Base-by-base conservation (phyloP, 2,329 filamentous ascomycete genomes). In the Epichloe typhina region DNA sequence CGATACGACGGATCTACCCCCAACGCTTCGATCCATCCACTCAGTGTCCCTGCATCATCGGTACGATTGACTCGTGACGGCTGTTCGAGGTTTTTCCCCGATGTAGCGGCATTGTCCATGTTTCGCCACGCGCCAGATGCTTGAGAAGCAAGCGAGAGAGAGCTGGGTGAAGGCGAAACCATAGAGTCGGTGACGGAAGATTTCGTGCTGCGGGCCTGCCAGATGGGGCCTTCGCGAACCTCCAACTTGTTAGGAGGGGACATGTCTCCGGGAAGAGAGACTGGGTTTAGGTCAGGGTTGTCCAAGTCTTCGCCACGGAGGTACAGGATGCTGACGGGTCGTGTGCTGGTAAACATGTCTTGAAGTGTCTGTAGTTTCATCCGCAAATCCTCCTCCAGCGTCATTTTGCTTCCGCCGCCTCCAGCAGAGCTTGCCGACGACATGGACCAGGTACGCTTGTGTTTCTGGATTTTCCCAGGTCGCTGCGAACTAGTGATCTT, bases 391-490 rank as follows among this genome's bases (percentile, higher is more conserved):
- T 93, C 87, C 62, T 86, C 82, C 26, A 80, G 68, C 0, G 78
- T 71, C n/a, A 72, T 61, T 21, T 78, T 70, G 17, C 62, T 60
- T 1, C 67, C 64, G 7, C 62, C 65, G 3, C 72, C 70, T 7
- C 68, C 70, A 19, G 74, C 75, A 3, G 82, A 85, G 61, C 81
- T 82, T 35, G 79, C 71, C 5, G 91, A 96, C 23, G 88, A 90
- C 76, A 95, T 88, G 9, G 91, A 96, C 89, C 90, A 96, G 0
- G 89, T 95, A 53, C 91, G 76, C 68, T 95, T 94, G 69, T 96
- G 89, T 66, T 95, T 95, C 23, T 81, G 79, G 1, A 86, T 79
- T 65, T 95, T 95, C n/a, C 85, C 85, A 3, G 85, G 82, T 51
- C 87, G 74, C 64, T 82, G 69, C 62, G 71, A 57, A 55, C 74